Base-by-base conservation (phyloP, 2,329 filamentous ascomycete genomes). In the Epichloe aotearoae region DNA sequence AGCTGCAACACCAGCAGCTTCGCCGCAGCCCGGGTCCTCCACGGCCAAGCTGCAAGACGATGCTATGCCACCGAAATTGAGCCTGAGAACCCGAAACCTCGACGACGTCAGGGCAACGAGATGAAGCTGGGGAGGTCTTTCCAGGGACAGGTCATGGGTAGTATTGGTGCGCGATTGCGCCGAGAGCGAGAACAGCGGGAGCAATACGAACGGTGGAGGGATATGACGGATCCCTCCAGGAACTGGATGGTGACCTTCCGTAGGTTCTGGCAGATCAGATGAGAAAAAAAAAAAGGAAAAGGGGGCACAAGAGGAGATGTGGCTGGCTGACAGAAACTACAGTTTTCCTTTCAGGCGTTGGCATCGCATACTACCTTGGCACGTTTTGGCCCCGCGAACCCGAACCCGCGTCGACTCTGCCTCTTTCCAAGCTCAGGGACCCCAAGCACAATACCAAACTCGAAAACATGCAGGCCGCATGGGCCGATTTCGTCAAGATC, bases 391-490 rank as follows among this genome's bases (percentile, higher is more conserved):
- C 74, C 34, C 73, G 69, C 47, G 71, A 75, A 17, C 62, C 70
- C 23, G 73, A 76, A 36, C 68, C 74, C 11, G 62, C 66, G 36
- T 85, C 82, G 56, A 85, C 82, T 11, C 66, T 80, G 3, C 79
- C 81, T 26, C 73, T 85, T 7, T 64, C 64, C 53, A 70, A 73
- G 48, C 69, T 73, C 11, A 69, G 59, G 30, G 62, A 73, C n/a
- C 76, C 76, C 10, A 67, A 67, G 57, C 78, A 83, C 65, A 77
- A 82, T 58, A 73, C 73, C 50, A 75, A 75, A 55, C 73, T 78
- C 52, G 72, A 78, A 58, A 83, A 84, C 60, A 75, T 86, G 59
- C 78, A 84, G 66, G 79, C 82, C 26, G 79, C 82, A 3, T 85
- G 82, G 82, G 69, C 78, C n/a, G 82, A 86, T 65, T 83, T 86